Evolutionary conservation across 192 early-diverging fungal genomes (phyloP).

Genomic region (Linnemannia hyalina): DNA sequence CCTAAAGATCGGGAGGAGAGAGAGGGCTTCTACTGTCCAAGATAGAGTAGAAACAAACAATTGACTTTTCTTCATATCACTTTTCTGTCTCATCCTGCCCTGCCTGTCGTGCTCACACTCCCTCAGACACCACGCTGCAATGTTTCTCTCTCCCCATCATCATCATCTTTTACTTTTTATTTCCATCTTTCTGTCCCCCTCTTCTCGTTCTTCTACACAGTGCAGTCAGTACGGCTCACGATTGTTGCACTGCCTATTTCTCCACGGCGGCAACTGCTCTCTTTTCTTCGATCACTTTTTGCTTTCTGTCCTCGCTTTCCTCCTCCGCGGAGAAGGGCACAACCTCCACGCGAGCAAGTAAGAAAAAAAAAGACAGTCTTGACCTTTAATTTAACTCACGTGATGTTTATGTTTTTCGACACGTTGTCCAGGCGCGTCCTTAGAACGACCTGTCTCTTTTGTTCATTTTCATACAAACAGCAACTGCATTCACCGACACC

Average conservation of each 20-base stretch:
- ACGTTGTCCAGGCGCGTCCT: background rate
- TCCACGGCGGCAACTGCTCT: background rate
- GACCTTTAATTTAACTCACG: background rate
- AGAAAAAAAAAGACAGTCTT: background rate
- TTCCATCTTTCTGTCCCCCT: background rate
- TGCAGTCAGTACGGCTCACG: background rate
- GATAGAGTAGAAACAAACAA: background rate
- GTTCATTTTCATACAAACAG: background rate
- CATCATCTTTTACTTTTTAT: too few relatives aligned
- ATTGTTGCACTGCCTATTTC: background rate
- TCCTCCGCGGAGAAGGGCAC: background rate
- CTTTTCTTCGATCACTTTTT: conserved; percentile 3
- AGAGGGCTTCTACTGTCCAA: background rate
- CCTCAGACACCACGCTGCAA: background rate
- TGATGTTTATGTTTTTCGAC: conserved; percentile 4
- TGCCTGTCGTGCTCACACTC: background rate
- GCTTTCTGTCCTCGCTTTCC: too few relatives aligned
- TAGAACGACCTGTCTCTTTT: background rate
- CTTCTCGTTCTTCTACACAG: background rate
- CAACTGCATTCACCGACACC: background rate
- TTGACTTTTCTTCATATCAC: too few relatives aligned
- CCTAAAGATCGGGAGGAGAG: background rate
- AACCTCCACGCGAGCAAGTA: background rate
- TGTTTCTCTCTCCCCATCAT: background rate
- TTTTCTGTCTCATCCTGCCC: background rate